Conservation (phyloP, 257 asterid species). For the Ilex asprella region DNA sequence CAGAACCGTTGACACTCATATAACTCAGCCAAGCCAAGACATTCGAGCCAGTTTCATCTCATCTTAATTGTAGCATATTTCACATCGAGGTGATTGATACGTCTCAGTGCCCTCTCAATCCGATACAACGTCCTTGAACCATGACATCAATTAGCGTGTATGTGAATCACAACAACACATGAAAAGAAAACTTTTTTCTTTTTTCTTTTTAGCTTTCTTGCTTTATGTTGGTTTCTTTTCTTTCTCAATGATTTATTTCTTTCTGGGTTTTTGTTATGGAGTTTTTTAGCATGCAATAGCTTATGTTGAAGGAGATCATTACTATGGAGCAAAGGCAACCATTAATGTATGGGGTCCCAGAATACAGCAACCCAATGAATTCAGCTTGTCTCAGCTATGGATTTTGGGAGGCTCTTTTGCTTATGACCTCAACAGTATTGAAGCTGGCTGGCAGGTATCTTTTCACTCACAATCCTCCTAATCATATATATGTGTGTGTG, state of each 20-base stretch:
- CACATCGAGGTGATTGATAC: not conserved
- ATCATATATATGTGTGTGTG: not conserved
- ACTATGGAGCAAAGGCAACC: slow-evolving; percentile 85
- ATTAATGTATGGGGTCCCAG: slow-evolving; percentile 84
- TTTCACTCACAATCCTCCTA: slow-evolving; percentile 2
- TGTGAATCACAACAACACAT: no score
- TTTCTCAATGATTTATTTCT: slow-evolving; percentile 14
- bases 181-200: not conserved
- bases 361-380: slow-evolving; percentile 72
- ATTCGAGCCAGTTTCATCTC: not conserved
- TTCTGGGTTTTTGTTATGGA: slow-evolving; percentile 38
- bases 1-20: no score
- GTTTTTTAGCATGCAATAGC: slow-evolving; percentile 81
- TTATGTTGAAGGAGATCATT: slow-evolving; percentile 63
- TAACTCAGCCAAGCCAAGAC: not conserved
- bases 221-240: not conserved
- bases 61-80: not conserved
- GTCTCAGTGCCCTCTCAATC: no score
- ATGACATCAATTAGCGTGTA: not conserved
- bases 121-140: not conserved
- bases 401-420: slow-evolving; percentile 74
- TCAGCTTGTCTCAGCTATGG: slow-evolving; percentile 87
- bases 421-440: slow-evolving; percentile 77
- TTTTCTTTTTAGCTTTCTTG: not conserved
- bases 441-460: slow-evolving; percentile 89